Conservation (phyloP, 768 basidiomycete species). For the Kwoniella botswanensis region DNA sequence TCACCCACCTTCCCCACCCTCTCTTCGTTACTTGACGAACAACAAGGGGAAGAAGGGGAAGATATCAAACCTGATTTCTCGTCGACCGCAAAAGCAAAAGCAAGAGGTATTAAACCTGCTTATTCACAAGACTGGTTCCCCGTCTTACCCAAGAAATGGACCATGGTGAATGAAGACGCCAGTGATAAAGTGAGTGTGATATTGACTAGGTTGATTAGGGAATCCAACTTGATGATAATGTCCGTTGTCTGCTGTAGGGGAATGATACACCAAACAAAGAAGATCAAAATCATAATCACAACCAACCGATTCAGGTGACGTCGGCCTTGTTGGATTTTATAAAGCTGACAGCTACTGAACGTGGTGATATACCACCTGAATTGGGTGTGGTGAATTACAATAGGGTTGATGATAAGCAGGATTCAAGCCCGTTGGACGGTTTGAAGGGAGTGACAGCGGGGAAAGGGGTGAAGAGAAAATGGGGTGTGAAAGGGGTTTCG, state of each 20-base stretch:
- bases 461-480: conserved; percentile 26
- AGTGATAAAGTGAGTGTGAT: background rate
- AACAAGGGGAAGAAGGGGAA: background rate
- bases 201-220: background rate
- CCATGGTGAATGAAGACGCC: conserved; percentile 9
- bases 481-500: conserved; percentile 29
- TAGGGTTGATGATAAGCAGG: conserved; percentile 4
- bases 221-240: background rate
- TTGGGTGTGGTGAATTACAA: conserved; percentile 50
- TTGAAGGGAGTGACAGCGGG: background rate
- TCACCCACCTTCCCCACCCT: conserved; percentile 7
- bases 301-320: conserved; percentile 30
- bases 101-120: conserved; percentile 14
- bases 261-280: background rate
- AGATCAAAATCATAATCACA: background rate
- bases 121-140: conserved; percentile 43
- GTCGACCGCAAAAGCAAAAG: conserved; percentile 4
- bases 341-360: conserved; percentile 43
- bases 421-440: background rate
- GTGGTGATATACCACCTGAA: conserved; percentile 49
- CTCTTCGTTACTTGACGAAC: background rate
- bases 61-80: conserved; percentile 32
- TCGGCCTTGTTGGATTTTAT: conserved; percentile 46
- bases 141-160: conserved; percentile 37
- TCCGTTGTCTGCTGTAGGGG: background rate